Evolutionary conservation across 768 basidiomycete species (phyloP), one percentile per base, ranked within the genome.

Genomic region (Tubosaeta sp.): DNA sequence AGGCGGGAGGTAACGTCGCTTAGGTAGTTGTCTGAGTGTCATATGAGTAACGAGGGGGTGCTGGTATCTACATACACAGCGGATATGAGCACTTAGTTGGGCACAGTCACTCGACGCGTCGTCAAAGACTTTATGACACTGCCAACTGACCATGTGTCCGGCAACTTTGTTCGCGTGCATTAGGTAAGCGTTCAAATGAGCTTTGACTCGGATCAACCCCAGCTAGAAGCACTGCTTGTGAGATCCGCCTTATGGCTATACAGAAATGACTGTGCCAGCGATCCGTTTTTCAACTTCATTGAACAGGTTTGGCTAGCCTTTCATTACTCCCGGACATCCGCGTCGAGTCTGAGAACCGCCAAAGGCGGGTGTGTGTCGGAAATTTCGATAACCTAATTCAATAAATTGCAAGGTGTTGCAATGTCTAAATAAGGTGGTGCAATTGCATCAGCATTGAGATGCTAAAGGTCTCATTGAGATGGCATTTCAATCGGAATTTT

Each of bases 1-100:
- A 43, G 3, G 6, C 17, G 62, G 58, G 50, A 9, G 29, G 34
- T 46, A 6, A 54, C 57, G 22, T 45, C 26, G 11, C n/a, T 54
- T 1, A 3, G 57, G 47, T 17, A 31, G n/a, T 14, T 16, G n/a
- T 14, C 5, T n/a, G 17, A n/a, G 16, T 9, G 16, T 10, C 37
- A 38, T 10, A 25, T 22, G 17, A n/a, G 37, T 12, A 11, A 19
- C 1, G 38, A 29, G 43, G 43, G 6, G 10, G 7, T 14, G 16
- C 16, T 17, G 13, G 26, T 26, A 14, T 14, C n/a, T 43, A 29
- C 29, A 29, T 9, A 29, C 29, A 29, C 9, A 9, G 16, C 27
- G 9, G 27, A 19, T 4, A 27, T 43, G 42, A 27, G 42, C 42
- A n/a, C n/a, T n/a, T 3, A 9, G 6, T 29, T 29, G 29, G 29